Percentiles rank a stretch among this genome's conserved stretches.
These are phyloP conservation scores for Hypoxylon sp. DNA, from an alignment of 2,329 filamentous ascomycete species.

Conservation along the genomic window DNA sequence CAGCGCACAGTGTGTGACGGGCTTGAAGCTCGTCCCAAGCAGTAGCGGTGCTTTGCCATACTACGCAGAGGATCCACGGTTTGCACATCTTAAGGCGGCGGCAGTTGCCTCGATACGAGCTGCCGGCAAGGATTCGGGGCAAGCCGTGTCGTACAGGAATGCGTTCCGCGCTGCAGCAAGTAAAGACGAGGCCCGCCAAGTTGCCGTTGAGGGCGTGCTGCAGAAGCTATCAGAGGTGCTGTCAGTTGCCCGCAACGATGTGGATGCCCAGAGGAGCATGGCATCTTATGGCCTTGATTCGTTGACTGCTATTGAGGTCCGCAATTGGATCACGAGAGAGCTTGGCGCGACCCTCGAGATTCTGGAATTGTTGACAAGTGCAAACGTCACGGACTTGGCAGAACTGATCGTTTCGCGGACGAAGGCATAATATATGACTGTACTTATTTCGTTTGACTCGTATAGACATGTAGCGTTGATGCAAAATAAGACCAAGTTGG, in stretches of 20 bases:
- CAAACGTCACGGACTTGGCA: constrained; percentile 39
- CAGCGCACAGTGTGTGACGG: constrained; percentile 48
- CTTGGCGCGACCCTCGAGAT: constrained; percentile 40
- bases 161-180: constrained; percentile 48
- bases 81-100: constrained; percentile 35
- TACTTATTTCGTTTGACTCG: neutral
- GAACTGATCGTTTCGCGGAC: constrained; percentile 38
- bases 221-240: constrained; percentile 49
- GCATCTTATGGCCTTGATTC: constrained; percentile 41
- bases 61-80: constrained; percentile 41
- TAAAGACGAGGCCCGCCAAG: constrained; percentile 47
- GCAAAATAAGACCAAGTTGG: neutral
- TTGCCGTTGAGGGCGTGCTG: constrained; percentile 47
- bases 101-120: constrained; percentile 35
- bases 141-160: constrained; percentile 44
- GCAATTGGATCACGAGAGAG: constrained; percentile 43
- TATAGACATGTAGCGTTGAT: constrained; percentile 2
- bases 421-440: constrained; percentile 19
- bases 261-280: constrained; percentile 43
- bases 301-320: constrained; percentile 40
- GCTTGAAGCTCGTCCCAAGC: constrained; percentile 48
- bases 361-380: constrained; percentile 40
- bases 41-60: constrained; percentile 35
- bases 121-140: constrained; percentile 35
- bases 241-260: constrained; percentile 39